Percentiles rank a stretch among this genome's conserved stretches.
phyloP scores from a whole-genome alignment of 176 grass and related monocot species.

The Carex myosuroides region DNA sequence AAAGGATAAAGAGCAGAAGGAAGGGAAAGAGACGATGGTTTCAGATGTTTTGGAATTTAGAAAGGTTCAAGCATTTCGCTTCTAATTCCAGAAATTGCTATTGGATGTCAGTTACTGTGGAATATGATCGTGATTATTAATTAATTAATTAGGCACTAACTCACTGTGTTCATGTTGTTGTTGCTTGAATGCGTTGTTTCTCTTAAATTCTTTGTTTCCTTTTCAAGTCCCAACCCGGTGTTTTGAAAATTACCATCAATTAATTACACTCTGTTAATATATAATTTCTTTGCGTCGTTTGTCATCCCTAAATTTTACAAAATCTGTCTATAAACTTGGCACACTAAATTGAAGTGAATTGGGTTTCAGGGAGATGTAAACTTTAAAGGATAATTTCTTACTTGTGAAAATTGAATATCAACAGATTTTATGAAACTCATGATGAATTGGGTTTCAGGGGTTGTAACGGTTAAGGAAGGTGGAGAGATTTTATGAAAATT shows the following conservation, averaged over 20 bases:
- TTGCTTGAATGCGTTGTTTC: background rate
- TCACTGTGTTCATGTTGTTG: background rate
- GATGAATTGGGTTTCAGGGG: background rate
- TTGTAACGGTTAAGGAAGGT: background rate
- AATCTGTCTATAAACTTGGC: background rate
- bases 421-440: background rate
- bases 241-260: background rate
- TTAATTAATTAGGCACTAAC: background rate
- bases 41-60: conserved; percentile 16
- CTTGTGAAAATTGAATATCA: background rate
- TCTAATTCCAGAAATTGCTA: background rate
- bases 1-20: background rate
- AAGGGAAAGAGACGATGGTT: background rate
- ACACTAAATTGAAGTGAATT: background rate
- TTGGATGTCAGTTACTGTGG: background rate
- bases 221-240: background rate
- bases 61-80: background rate
- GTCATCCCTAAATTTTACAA: background rate
- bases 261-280: background rate
- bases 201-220: background rate
- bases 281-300: background rate
- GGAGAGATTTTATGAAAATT: background rate
- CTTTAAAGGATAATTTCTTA: background rate
- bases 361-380: background rate
- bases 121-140: background rate